These are phyloP conservation scores for Colletotrichum gigasporum DNA, from an alignment of 2,329 filamentous ascomycete genomes.

Conservation along the genomic window DNA sequence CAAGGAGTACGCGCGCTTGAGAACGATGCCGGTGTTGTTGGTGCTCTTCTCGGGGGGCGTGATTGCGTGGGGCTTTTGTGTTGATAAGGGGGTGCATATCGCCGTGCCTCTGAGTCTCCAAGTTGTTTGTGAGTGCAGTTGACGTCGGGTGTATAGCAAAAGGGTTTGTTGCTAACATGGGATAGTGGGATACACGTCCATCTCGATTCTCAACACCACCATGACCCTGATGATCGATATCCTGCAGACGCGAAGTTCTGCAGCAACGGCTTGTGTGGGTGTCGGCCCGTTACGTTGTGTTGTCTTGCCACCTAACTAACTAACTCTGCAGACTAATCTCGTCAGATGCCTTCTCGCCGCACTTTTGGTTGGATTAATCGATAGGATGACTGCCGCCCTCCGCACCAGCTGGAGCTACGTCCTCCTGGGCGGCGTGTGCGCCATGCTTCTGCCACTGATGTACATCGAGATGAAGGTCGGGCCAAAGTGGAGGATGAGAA, in stretches of 20 bases:
- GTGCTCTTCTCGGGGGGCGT: constrained; percentile 36
- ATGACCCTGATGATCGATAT: constrained; percentile 45
- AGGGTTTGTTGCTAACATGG: not conserved
- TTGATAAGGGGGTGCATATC: constrained; percentile 35
- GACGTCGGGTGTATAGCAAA: too few species aligned
- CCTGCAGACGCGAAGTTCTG: constrained; percentile 39
- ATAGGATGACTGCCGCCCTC: constrained; percentile 35
- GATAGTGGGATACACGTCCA: constrained; percentile 41
- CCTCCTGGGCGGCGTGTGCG: constrained; percentile 34
- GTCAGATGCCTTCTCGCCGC: constrained; percentile 41
- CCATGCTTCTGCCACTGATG: constrained; percentile 33
- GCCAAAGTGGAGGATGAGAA: constrained; percentile 32
- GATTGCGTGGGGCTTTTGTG: constrained; percentile 40
- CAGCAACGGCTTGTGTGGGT: constrained; percentile 39
- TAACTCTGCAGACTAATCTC: constrained; percentile 37
- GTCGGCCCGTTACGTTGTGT: not conserved
- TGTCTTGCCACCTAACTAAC: not conserved
- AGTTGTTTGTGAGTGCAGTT: constrained; percentile 37
- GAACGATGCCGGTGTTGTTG: constrained; percentile 37
- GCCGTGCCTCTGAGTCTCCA: constrained; percentile 37
- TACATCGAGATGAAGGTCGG: constrained; percentile 35
- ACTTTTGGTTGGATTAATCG: constrained; percentile 39
- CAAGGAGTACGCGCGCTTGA: constrained; percentile 38
- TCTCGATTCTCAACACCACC: constrained; percentile 42
- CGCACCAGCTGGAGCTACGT: constrained; percentile 36